Base-by-base conservation (phyloP, 352 stramenopile species). In the Globisporangium nodosum region DNA sequence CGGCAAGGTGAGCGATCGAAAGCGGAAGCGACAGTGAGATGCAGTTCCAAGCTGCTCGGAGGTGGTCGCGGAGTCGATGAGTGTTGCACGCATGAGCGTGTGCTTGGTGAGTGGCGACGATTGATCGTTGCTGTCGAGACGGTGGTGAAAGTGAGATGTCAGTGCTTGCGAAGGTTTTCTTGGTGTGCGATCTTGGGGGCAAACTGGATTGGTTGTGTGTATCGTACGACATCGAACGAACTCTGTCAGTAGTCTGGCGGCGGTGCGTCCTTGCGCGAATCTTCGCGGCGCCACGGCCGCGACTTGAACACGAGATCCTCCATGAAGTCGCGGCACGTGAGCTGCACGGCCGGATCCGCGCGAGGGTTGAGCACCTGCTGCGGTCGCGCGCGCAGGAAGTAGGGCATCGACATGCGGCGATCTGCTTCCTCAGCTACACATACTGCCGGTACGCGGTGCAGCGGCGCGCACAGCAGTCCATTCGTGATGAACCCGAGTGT, bases 351-450 rank as follows among this genome's bases (percentile, higher is more conserved):
- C 0, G 45, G 31, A 2, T 68, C 61, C 0, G 75, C 72, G 18
- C 65, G 73, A 1, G 80, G 85, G 40, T 91, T 94, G 5, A 94
- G 45, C 9, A 78, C 75, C 33, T 63, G 68, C 27, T 85, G 59
- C 6, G 85, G 85, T 16, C 71, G 71, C 6, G 69, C 77, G 27
- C 85, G 66, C 37, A 94, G 58, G 58, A 92, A 94, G 56, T 88
- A 94, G 7, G 85, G 85, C 85, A 94, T 94, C 1, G 85, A 94
- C 85, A 94, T 94, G 53, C 82, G 78, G 1, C 82, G 75, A n/a
- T 79, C 51, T 0, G 64, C 67, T 52, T 91, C 85, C 1, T 50
- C 64, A n/a, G 73, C 62, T 13, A 89, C 81, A 33, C 69, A 74
- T 45, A 89, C 85, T 0, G 80, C 77, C 8, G 85, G 80, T 5